Percentiles rank a stretch among this genome's conserved stretches.
Conservation (phyloP, 108 stramenopile species). For the Pelagomonas calceolata region DNA sequence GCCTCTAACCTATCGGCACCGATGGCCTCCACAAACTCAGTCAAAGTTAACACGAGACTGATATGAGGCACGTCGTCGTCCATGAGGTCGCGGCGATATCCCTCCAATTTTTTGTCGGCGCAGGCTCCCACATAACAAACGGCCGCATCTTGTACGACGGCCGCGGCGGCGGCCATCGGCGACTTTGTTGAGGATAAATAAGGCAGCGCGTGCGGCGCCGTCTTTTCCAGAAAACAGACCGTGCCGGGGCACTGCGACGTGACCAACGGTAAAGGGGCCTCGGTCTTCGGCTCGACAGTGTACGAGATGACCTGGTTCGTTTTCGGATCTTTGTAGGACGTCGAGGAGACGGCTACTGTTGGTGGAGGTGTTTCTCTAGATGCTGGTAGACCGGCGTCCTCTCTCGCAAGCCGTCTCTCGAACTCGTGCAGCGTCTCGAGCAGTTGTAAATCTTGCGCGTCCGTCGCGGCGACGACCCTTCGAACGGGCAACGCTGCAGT, state of each 20-base stretch:
- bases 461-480: too few relatives aligned
- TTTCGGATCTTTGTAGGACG: not conserved
- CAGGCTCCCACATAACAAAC: constrained; percentile 83
- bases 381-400: not conserved
- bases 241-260: constrained; percentile 90
- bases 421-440: constrained; percentile 34
- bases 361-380: not conserved
- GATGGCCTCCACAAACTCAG: constrained; percentile 67
- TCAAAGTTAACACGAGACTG: constrained; percentile 83
- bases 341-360: not conserved
- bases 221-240: constrained; percentile 96
- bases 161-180: constrained; percentile 56
- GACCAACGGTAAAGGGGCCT: constrained; percentile 51
- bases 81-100: constrained; percentile 68
- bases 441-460: not conserved
- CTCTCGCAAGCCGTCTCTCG: not conserved
- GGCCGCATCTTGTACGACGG: constrained; percentile 25
- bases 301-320: not conserved
- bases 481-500: too few relatives aligned
- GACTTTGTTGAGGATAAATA: constrained; percentile 67
- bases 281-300: not conserved
- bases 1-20: constrained; percentile 17
- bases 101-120: constrained; percentile 98
- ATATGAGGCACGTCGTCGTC: constrained; percentile 52
- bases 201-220: constrained; percentile 59